These are phyloP conservation scores for Penicillium sp. DNA, from an alignment of 2,329 filamentous ascomycete genomes.

Conservation along the genomic window DNA sequence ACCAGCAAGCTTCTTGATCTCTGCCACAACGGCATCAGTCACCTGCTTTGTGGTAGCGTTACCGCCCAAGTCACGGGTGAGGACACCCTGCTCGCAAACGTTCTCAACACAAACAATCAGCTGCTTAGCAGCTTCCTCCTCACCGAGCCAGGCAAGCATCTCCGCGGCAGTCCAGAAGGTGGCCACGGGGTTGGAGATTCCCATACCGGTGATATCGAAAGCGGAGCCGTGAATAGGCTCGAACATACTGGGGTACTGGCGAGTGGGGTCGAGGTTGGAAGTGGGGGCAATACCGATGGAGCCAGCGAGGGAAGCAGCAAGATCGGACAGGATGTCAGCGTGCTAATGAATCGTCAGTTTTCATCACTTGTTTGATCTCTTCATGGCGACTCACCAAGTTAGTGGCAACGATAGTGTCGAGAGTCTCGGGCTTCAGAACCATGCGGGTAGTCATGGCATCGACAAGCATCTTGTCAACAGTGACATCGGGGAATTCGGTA, in stretches of 20 bases:
- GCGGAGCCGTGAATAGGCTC: constrained; percentile 66
- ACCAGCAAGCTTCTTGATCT: constrained; percentile 49
- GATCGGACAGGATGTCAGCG: constrained; percentile 69
- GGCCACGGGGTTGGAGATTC: constrained; percentile 62
- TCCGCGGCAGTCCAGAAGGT: constrained; percentile 71
- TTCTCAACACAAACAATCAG: constrained; percentile 63
- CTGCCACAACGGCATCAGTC: constrained; percentile 57
- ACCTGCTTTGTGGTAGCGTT: constrained; percentile 58
- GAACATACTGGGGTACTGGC: constrained; percentile 62
- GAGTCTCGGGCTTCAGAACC: constrained; percentile 59
- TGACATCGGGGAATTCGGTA: constrained; percentile 61
- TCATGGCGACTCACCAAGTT: constrained; percentile 48
- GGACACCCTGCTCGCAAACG: constrained; percentile 56
- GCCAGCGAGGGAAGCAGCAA: constrained; percentile 69
- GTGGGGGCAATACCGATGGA: constrained; percentile 73
- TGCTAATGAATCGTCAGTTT: constrained; percentile 36
- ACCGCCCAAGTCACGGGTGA: constrained; percentile 63
- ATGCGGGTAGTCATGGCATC: constrained; percentile 68
- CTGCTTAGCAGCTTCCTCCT: constrained; percentile 57
- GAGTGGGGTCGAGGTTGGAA: constrained; percentile 66
- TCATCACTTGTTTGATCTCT: neutral
- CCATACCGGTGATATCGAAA: constrained; percentile 65
- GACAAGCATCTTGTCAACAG: constrained; percentile 66
- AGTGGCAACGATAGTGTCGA: constrained; percentile 66
- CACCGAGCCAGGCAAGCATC: constrained; percentile 66